phyloP scores from a whole-genome alignment of 495 filamentous ascomycete species.

The Massariosphaeria phaeospora region DNA sequence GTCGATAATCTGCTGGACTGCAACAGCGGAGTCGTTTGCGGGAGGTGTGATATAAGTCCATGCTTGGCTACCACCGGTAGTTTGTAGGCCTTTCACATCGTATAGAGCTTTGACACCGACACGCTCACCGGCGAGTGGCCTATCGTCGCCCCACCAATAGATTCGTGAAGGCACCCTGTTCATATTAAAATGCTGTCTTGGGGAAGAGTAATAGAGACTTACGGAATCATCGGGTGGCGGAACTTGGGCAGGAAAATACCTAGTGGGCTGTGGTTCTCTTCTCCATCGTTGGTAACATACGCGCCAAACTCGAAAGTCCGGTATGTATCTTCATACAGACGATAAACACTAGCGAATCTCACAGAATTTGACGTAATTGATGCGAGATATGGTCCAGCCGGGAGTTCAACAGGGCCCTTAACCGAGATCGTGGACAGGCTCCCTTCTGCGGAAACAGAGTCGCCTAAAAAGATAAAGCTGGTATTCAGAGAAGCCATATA shows the following conservation, averaged over 20 bases:
- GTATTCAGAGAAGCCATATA: constrained; percentile 18
- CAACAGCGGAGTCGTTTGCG: constrained; percentile 25
- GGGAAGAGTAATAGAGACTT: not conserved
- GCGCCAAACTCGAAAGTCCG: constrained; percentile 31
- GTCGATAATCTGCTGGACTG: constrained; percentile 30
- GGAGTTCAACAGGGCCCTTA: not conserved
- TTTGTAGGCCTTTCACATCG: constrained; percentile 33
- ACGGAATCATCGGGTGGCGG: constrained; percentile 32
- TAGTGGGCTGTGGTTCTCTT: constrained; percentile 18
- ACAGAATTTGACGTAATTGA: constrained; percentile 10
- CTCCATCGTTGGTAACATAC: constrained; percentile 29
- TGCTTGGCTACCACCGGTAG: constrained; percentile 29
- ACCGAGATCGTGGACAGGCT: constrained; percentile 5
- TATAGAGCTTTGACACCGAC: constrained; percentile 35
- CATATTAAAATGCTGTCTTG: no score
- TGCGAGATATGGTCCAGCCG: constrained; percentile 28
- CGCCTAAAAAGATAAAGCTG: constrained; percentile 5
- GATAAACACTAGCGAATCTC: constrained; percentile 28
- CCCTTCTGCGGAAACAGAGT: constrained; percentile 5
- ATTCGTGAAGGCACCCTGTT: constrained; percentile 31
- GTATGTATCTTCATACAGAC: constrained; percentile 30
- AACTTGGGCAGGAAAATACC: constrained; percentile 26
- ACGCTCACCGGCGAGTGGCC: constrained; percentile 32
- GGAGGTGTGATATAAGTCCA: constrained; percentile 24
- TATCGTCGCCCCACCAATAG: constrained; percentile 26